Evolutionary conservation across 177 flowering plant species (phyloP).

Genomic region (Telopea speciosissima): DNA sequence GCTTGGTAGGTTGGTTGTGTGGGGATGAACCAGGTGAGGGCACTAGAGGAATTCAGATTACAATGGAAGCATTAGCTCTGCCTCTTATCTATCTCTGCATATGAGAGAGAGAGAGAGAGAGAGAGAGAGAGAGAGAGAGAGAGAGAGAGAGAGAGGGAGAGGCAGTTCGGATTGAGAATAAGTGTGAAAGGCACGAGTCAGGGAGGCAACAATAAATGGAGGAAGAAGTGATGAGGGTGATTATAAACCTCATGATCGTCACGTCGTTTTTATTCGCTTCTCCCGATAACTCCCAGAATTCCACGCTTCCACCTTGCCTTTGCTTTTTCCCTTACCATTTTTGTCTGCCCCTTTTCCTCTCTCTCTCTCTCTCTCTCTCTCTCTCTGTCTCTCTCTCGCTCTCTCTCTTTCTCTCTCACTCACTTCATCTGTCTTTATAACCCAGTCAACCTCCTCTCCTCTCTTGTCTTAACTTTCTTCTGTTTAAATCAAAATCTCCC

Average conservation of each 20-base stretch:
- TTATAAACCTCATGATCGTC: conserved; percentile 80
- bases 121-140: no score
- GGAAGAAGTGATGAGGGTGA: conserved; percentile 44
- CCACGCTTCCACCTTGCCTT: conserved; percentile 44
- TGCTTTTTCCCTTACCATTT: background rate
- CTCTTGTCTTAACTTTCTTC: conserved; percentile 20
- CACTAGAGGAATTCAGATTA: no score
- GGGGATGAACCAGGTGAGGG: no score
- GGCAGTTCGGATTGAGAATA: conserved; percentile 80
- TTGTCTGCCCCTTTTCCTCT: background rate
- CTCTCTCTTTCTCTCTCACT: background rate
- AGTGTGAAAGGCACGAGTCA: conserved; percentile 81
- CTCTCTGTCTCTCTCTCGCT: background rate
- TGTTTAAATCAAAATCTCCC: conserved; percentile 24
- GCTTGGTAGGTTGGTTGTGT: background rate
- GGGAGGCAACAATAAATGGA: conserved; percentile 45
- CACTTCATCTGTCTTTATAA: conserved; percentile 1
- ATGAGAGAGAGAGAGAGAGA: no score
- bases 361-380: conserved; percentile 1
- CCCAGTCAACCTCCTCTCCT: conserved; percentile 30
- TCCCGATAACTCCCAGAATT: conserved; percentile 72
- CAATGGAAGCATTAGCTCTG: no score
- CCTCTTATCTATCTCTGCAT: no score
- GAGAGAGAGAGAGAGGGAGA: background rate
- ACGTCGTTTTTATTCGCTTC: conserved; percentile 62